Evolutionary conservation across 257 asterid species (phyloP), one percentile per base, ranked within the genome.

Genomic region (Jasminum sambac): DNA sequence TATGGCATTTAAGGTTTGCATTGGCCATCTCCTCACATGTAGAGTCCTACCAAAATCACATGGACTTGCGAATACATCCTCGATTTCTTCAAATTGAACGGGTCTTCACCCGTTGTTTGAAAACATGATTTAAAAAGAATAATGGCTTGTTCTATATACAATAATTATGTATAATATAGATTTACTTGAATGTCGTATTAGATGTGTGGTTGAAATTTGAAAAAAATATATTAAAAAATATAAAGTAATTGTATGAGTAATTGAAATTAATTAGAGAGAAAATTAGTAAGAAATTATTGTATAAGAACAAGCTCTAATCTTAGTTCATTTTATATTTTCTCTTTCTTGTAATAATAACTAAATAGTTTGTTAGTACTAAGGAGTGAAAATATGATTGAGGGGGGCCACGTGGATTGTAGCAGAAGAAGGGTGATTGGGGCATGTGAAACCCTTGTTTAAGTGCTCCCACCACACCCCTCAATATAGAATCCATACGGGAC

Each of bases 321-420:
- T 16, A 44, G 19, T 44, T 44, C 10, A 46, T 46, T 46, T 46
- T 0, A 13, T 16, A 5, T 46, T 44, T 46, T 16, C 39, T 41
- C 25, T 68, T 34, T 8, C 13, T 67, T 43, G 34, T 40, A n/a
- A 24, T 40, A n/a, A 24, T 16, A 10, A 36, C 11, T 50, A 52
- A 37, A 30, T 23, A 5, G 64, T 43, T 41, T 42, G 70, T 37
- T 37, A 73, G 67, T 65, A 64, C 21, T 17, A 5, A 10, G 6
- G 41, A 12, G 25, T 13, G 48, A 2, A 2, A 64, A 59, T 68
- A 66, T 24, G 61, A 70, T 44, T 30, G 80, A 74, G 78, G 76
- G 78, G 78, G 76, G 77, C 84, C 87, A 83, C 88, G 88, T 83
- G 90, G 73, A 57, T 59, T 74, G 73, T 43, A 57, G 42, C 30